Evolutionary conservation across 345 rosid species (phyloP), one percentile per base, ranked within the genome.

Genomic region (Barbarea vulgaris): DNA sequence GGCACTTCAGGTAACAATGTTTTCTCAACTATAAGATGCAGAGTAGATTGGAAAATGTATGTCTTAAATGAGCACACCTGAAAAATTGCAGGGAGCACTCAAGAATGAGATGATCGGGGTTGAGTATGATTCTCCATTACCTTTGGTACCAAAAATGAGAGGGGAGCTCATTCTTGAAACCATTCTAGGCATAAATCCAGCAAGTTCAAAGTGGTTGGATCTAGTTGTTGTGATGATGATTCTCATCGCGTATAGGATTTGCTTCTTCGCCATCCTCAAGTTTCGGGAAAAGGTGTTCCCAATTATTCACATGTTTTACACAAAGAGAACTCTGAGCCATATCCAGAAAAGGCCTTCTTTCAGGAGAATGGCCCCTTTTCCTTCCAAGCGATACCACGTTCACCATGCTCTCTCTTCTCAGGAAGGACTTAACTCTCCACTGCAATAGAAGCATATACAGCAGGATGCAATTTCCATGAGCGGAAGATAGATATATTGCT

Each of bases 141-240:
- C 96, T 0, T 83, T 87, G 3, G 84, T 34, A 9, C 85, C 84
- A 1, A 94, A 81, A 71, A 70, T 90, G 80, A 72, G 71, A 55
- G 97, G 99, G 1, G 88, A 92, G 42, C 77, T 68, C 18, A 72
- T 95, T 24, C 76, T 91, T 73, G 80, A 73, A 53, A 69, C 64
- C 0, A 61, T 82, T 24, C 85, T 94, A n/a, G 96, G 95, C 24
- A 77, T 90, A 2, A 24, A 85, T 14, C 44, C 87, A 7, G 73
- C 73, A 5, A 78, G 68, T 42, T 90, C 97, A 8, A 94, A 94
- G 72, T 92, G 98, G 98, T 87, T 87, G 88, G 98, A 94, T 79
- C 81, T 92, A 28, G 80, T 83, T 1, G 88, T 82, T 22, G 75
- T 92, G 18, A 75, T 71, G 27, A 69, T 83, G 22, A 94, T 92